phyloP scores from a whole-genome alignment of 768 basidiomycete species.

The Cubamyces sp. region DNA sequence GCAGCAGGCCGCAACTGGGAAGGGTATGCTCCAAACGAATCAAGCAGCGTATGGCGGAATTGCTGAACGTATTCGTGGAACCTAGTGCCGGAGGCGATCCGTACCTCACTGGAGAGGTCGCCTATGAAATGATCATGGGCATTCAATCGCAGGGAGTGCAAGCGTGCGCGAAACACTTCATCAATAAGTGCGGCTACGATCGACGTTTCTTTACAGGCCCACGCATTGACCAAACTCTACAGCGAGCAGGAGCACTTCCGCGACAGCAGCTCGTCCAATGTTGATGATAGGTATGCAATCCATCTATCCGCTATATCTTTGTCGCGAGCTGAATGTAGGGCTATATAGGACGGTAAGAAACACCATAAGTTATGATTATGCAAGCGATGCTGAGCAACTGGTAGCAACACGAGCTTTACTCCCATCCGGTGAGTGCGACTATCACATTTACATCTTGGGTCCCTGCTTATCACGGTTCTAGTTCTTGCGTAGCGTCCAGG shows the following conservation, averaged over 20 bases:
- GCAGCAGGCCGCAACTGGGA: constrained; percentile 83
- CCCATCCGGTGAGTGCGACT: constrained; percentile 46
- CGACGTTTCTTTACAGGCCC: background rate
- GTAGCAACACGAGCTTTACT: constrained; percentile 70
- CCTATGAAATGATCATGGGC: constrained; percentile 82
- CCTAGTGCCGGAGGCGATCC: constrained; percentile 65
- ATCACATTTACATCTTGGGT: no score
- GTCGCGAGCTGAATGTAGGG: background rate
- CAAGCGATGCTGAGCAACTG: background rate
- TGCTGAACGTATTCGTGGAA: background rate
- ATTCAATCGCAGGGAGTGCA: constrained; percentile 83
- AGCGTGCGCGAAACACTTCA: constrained; percentile 82
- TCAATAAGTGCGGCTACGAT: constrained; percentile 37
- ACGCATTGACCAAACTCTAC: background rate
- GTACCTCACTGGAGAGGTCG: constrained; percentile 74
- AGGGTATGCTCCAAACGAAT: constrained; percentile 54
- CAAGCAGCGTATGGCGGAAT: background rate
- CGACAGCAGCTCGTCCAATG: constrained; percentile 57
- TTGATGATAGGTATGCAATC: constrained; percentile 56
- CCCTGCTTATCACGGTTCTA: background rate
- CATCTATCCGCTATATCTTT: background rate
- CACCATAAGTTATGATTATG: background rate
- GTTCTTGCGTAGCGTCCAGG: constrained; percentile 72
- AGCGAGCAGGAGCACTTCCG: constrained; percentile 67
- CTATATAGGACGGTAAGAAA: constrained; percentile 17